Base-by-base conservation (phyloP, 148 eudicot genomes). In the Camellia granthamiana region DNA sequence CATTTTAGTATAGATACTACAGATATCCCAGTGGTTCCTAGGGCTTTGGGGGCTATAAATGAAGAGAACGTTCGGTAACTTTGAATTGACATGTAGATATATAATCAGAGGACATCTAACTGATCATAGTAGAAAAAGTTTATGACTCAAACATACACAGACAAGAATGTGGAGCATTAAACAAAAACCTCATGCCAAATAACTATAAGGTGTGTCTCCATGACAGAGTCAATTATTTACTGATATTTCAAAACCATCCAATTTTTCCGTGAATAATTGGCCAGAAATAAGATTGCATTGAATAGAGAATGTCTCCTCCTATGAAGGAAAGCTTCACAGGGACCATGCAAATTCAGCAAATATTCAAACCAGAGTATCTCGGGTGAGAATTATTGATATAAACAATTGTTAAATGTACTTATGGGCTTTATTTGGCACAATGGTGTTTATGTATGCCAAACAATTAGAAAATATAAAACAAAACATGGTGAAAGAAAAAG, bases 331-430 rank as follows among this genome's bases (percentile, higher is more conserved):
- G 21, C 58, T 62, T 63, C 42, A 14, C 56, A 14, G 49, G 49
- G 69, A 18, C 56, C 54, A 76, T 60, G 55, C 58, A 43, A 76
- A 11, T 76, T 76, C 43, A 61, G 77, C 19, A 74, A 55, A 74
- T 74, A 73, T 55, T 73, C 7, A 73, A 30, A 55, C n/a, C 44
- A 43, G 51, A 69, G 72, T 42, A 14, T 69, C 72, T 23, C 44
- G 72, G 72, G 21, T 69, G 21, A 69, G 2, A 63, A 69, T 69
- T 7, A 14, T 47, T 43, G 60, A 43, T 16, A 10, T 60, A 44
- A 60, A 59, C 30, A 59, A 41, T 18, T 30, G 23, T 52, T n/a
- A 18, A 13, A 56, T 41, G 64, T 16, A 55, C 44, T 70, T 46
- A n/a, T 11, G 13, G 72, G 23, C 55, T 18, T 46, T 44, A n/a